phyloP scores from a whole-genome alignment of 805 yeast genomes.

The Candida michaelii region DNA sequence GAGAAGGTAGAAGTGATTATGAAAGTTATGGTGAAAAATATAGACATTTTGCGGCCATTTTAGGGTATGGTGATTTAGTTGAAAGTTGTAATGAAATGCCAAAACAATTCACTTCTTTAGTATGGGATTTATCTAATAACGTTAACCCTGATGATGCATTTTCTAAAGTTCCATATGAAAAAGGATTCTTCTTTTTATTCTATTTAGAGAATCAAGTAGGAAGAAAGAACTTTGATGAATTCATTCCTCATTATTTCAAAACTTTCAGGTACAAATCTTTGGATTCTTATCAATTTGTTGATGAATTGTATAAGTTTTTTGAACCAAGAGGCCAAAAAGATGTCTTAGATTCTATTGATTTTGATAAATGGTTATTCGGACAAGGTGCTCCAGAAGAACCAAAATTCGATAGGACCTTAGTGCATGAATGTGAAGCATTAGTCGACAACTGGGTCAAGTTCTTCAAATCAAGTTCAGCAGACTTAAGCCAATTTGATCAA shows the following conservation, averaged over 20 bases:
- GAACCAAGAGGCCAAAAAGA: slow-evolving; percentile 19
- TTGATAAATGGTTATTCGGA: slow-evolving; percentile 29
- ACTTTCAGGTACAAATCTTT: slow-evolving; percentile 29
- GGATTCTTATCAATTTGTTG: slow-evolving; percentile 26
- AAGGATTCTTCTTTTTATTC: slow-evolving; percentile 33
- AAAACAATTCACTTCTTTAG: slow-evolving; percentile 21
- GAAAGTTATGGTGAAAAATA: slow-evolving; percentile 29
- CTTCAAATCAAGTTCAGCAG: slow-evolving; percentile 14
- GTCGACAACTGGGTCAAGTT: slow-evolving; percentile 23
- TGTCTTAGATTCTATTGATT: slow-evolving; percentile 25
- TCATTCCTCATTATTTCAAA: slow-evolving; percentile 29
- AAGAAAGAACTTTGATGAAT: slow-evolving; percentile 27
- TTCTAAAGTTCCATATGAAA: slow-evolving; percentile 36
- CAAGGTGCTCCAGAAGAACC: slow-evolving; percentile 30
- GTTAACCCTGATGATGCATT: slow-evolving; percentile 32
- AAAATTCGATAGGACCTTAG: slow-evolving; percentile 27
- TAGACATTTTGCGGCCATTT: slow-evolving; percentile 31
- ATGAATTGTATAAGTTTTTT: slow-evolving; percentile 26
- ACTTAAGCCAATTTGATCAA: slow-evolving; percentile 13
- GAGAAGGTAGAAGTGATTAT: slow-evolving; percentile 17
- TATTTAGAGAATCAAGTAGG: slow-evolving; percentile 27
- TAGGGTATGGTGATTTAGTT: slow-evolving; percentile 31
- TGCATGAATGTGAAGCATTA: slow-evolving; percentile 24
- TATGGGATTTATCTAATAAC: slow-evolving; percentile 22
- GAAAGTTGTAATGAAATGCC: slow-evolving; percentile 24